phyloP scores from a whole-genome alignment of 2,329 filamentous ascomycete genomes.

The Reticulascus tulasneorum region DNA sequence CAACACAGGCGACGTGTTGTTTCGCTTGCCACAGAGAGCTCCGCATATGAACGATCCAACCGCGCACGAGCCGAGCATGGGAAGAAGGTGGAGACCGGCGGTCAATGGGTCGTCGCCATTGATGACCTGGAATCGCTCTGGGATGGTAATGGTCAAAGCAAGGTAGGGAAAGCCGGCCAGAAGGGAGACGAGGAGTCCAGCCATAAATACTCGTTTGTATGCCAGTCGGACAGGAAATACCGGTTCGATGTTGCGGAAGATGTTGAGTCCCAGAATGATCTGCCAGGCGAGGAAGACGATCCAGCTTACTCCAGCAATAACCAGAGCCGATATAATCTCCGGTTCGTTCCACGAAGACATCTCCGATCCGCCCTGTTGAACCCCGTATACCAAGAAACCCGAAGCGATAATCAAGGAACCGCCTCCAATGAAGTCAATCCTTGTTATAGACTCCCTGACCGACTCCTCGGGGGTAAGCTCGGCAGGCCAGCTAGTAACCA shows the following conservation, averaged over 20 bases:
- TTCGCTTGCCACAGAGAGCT: conserved; percentile 47
- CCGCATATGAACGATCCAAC: conserved; percentile 54
- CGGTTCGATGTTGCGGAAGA: conserved; percentile 40
- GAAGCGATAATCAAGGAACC: conserved; percentile 47
- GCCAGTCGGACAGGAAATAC: conserved; percentile 52
- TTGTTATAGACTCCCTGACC: conserved; percentile 38
- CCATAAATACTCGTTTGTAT: conserved; percentile 44
- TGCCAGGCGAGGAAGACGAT: conserved; percentile 49
- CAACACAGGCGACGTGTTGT: conserved; percentile 50
- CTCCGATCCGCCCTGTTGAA: conserved; percentile 54
- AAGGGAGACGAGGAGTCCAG: conserved; percentile 48
- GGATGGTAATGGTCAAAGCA: conserved; percentile 53
- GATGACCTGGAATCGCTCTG: conserved; percentile 58
- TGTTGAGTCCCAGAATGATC: conserved; percentile 34
- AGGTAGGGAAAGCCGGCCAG: conserved; percentile 56
- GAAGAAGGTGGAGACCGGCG: conserved; percentile 55
- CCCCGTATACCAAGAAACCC: conserved; percentile 49
- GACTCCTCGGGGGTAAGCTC: too few relatives aligned
- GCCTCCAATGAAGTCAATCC: conserved; percentile 51
- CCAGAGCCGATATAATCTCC: conserved; percentile 45
- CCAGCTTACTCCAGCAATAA: conserved; percentile 44
- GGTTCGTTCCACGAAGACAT: conserved; percentile 48
- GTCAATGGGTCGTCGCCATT: conserved; percentile 48
- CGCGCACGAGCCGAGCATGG: conserved; percentile 53
- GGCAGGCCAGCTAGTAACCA: conserved; percentile 43